Conservation (phyloP, 2,329 filamentous ascomycete species). For the Aureobasidium leucospermi region DNA sequence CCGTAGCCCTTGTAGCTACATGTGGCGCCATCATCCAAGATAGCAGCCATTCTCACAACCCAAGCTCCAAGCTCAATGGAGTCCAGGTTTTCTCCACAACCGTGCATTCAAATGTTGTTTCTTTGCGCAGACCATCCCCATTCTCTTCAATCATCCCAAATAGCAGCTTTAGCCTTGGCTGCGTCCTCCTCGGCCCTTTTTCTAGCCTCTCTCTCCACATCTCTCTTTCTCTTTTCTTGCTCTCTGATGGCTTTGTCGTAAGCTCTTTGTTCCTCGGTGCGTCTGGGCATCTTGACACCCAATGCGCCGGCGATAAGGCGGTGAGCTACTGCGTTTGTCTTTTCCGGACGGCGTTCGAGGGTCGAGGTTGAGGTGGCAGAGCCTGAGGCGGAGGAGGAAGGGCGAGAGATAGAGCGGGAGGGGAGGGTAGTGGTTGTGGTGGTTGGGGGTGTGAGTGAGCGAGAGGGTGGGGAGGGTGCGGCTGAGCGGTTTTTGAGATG, state of each 20-base stretch:
- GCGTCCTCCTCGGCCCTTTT: constrained; percentile 54
- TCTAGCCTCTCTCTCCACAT: constrained; percentile 63
- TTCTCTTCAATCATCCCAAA: constrained; percentile 63
- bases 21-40: no score
- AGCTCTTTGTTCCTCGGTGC: constrained; percentile 80
- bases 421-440: constrained; percentile 13
- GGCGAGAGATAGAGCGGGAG: constrained; percentile 42
- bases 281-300: constrained; percentile 70
- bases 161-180: constrained; percentile 69
- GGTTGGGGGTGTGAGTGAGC: neutral
- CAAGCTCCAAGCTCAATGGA: no score
- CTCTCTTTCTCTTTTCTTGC: constrained; percentile 71
- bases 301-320: constrained; percentile 84
- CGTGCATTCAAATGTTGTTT: no score
- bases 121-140: neutral
- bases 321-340: constrained; percentile 84
- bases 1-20: no score
- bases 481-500: constrained; percentile 25
- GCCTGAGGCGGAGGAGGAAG: constrained; percentile 30
- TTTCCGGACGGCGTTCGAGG: constrained; percentile 59
- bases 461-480: constrained; percentile 57
- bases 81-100: no score
- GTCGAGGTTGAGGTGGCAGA: constrained; percentile 48
- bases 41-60: no score
- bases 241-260: constrained; percentile 78